Percentiles rank a stretch among this genome's conserved stretches.
These are phyloP conservation scores for Nicotiana tomentosiformis DNA, from an alignment of 257 asterid genomes.

Conservation along the genomic window DNA sequence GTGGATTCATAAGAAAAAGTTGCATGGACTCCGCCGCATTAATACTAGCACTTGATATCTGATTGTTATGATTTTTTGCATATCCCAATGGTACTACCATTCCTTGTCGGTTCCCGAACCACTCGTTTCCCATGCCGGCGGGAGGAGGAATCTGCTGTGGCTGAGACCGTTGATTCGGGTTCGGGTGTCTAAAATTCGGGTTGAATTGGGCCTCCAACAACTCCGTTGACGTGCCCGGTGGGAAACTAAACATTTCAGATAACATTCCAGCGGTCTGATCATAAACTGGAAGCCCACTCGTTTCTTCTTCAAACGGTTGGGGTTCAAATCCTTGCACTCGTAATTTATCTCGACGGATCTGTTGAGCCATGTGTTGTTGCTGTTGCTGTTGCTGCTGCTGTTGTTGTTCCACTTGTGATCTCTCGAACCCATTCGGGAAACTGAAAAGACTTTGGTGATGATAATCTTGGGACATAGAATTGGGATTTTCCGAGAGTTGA, in stretches of 20 bases:
- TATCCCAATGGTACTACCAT: constrained; percentile 38
- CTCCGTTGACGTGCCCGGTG: constrained; percentile 48
- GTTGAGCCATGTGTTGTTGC: constrained; percentile 58
- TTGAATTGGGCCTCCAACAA: constrained; percentile 52
- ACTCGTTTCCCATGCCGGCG: constrained; percentile 28
- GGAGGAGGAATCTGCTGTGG: constrained; percentile 14
- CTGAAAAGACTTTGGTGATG: constrained; percentile 68
- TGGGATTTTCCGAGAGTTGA: constrained; percentile 19
- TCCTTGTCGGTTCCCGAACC: constrained; percentile 54
- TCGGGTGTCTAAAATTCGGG: constrained; percentile 8
- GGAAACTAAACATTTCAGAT: constrained; percentile 85
- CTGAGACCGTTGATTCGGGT: constrained; percentile 2
- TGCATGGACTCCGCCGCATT: constrained; percentile 82
- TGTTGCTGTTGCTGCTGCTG: constrained; percentile 27
- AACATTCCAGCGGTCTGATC: constrained; percentile 81
- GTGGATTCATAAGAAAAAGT: constrained; percentile 80
- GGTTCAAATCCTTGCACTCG: constrained; percentile 68
- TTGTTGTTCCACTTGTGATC: constrained; percentile 57
- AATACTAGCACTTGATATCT: constrained; percentile 36
- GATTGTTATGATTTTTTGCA: constrained; percentile 27
- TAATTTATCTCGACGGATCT: constrained; percentile 85
- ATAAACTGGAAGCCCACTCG: constrained; percentile 55
- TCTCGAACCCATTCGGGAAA: constrained; percentile 91
- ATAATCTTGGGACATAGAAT: constrained; percentile 88
- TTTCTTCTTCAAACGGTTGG: constrained; percentile 53